Conservation (phyloP, 2,329 filamentous ascomycete species). For the Chrysoporthe puriensis region DNA sequence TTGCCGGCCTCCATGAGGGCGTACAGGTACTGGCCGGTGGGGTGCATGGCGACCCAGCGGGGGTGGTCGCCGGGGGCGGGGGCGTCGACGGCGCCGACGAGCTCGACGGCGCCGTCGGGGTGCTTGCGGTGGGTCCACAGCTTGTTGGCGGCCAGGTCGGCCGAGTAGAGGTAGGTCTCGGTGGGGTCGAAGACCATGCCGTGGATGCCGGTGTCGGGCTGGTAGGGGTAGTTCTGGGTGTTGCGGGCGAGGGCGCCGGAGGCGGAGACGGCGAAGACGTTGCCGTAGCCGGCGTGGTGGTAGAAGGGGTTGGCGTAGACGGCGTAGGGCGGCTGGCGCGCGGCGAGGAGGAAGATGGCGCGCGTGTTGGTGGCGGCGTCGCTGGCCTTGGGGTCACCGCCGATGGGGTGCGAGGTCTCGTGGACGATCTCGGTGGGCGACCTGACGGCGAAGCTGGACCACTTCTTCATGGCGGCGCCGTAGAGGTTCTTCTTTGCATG, state of each 20-base stretch:
- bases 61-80: slow-evolving; percentile 76
- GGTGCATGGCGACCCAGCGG: slow-evolving; percentile 85
- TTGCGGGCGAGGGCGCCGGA: slow-evolving; percentile 64
- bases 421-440: slow-evolving; percentile 78
- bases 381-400: slow-evolving; percentile 71
- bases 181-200: slow-evolving; percentile 80
- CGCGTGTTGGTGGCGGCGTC: slow-evolving; percentile 77
- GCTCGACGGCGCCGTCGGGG: slow-evolving; percentile 45
- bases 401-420: slow-evolving; percentile 73
- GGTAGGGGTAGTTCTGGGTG: slow-evolving; percentile 75
- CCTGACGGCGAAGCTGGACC: slow-evolving; percentile 79
- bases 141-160: slow-evolving; percentile 77
- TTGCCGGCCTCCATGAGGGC: slow-evolving; percentile 91
- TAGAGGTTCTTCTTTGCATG: slow-evolving; percentile 84
- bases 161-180: slow-evolving; percentile 78
- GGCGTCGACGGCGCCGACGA: slow-evolving; percentile 74
- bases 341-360: slow-evolving; percentile 86
- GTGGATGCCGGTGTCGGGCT: slow-evolving; percentile 72
- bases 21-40: slow-evolving; percentile 77
- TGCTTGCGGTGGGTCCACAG: slow-evolving; percentile 83
- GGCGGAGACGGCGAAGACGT: slow-evolving; percentile 68
- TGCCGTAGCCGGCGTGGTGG: slow-evolving; percentile 79
- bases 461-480: slow-evolving; percentile 91
- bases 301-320: slow-evolving; percentile 94
- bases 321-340: slow-evolving; percentile 74